These are phyloP conservation scores for Peniophora sp. DNA, from an alignment of 1,284 basidiomycete species.

Conservation along the genomic window DNA sequence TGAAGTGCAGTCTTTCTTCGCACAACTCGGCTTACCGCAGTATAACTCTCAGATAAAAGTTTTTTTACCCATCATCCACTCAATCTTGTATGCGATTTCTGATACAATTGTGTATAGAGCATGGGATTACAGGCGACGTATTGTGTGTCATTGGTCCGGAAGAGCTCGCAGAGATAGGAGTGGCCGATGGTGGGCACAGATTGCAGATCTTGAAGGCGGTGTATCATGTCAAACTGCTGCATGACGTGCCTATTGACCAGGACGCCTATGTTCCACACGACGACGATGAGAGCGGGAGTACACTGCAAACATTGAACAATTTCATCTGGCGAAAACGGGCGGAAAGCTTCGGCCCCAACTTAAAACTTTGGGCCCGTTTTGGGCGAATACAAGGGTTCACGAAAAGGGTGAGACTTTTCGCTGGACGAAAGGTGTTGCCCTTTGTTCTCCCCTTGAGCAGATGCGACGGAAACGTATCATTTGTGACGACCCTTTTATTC, in stretches of 20 bases:
- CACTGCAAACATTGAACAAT: slow-evolving; percentile 5
- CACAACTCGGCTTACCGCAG: slow-evolving; percentile 68
- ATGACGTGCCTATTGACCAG: slow-evolving; percentile 77
- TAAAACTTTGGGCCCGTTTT: no score
- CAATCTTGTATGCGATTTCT: slow-evolving; percentile 10
- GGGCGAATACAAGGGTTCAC: no score
- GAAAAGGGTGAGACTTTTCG: no score
- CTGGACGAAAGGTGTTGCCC: no score
- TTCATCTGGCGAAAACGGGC: slow-evolving; percentile 61
- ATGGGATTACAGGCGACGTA: slow-evolving; percentile 85
- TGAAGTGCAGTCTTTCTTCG: slow-evolving; percentile 72
- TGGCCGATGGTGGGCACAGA: slow-evolving; percentile 80
- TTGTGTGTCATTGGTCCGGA: slow-evolving; percentile 79
- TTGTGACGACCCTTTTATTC: no score
- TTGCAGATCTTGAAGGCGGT: slow-evolving; percentile 84
- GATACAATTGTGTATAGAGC: slow-evolving; percentile 54
- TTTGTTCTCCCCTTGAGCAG: no score
- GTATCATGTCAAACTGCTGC: slow-evolving; percentile 78
- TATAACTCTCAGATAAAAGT: slow-evolving; percentile 77
- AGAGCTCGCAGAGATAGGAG: slow-evolving; percentile 76
- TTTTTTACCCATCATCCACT: slow-evolving; percentile 17
- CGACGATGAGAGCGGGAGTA: slow-evolving; percentile 30
- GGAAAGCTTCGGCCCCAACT: slow-evolving; percentile 38
- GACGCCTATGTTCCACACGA: slow-evolving; percentile 89
- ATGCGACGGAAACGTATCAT: no score